These are phyloP conservation scores for Penicillium sp. DNA, from an alignment of 2,329 filamentous ascomycete species.

Conservation along the genomic window DNA sequence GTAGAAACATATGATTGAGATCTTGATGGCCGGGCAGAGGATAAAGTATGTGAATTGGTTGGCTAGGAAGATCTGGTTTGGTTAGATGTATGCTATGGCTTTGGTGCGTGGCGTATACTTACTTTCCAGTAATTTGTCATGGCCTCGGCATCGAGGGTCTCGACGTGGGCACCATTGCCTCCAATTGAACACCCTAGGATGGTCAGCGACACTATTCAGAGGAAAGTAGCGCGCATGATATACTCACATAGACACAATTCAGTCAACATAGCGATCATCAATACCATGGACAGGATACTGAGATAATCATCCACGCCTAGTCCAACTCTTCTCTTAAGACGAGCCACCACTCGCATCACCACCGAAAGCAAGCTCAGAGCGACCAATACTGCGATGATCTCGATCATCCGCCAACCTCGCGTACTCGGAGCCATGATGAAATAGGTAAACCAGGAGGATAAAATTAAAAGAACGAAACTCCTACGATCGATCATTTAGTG, in stretches of 20 bases:
- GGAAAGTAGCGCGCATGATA: too few relatives aligned
- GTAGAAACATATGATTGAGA: slow-evolving; percentile 37
- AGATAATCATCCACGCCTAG: slow-evolving; percentile 35
- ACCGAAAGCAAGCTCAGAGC: slow-evolving; percentile 26
- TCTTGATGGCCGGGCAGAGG: slow-evolving; percentile 32
- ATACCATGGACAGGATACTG: slow-evolving; percentile 24
- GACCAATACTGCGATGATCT: slow-evolving; percentile 32
- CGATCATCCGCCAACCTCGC: slow-evolving; percentile 30
- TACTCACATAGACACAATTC: slow-evolving; percentile 31
- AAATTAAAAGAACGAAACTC: slow-evolving; percentile 11
- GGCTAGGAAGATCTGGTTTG: slow-evolving; percentile 32
- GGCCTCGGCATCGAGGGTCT: slow-evolving; percentile 19
- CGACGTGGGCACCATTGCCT: slow-evolving; percentile 29
- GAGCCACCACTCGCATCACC: slow-evolving; percentile 26
- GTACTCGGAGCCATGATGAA: slow-evolving; percentile 26
- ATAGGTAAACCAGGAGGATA: slow-evolving; percentile 2
- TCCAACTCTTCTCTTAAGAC: slow-evolving; percentile 27
- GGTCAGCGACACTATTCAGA: slow-evolving; percentile 7
- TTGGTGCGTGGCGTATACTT: slow-evolving; percentile 10
- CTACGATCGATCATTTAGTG: background rate
- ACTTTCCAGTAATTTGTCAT: slow-evolving; percentile 33
- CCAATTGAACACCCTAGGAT: slow-evolving; percentile 32
- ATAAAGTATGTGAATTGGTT: slow-evolving; percentile 37
- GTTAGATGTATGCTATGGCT: background rate
- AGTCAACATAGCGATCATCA: slow-evolving; percentile 31